Evolutionary conservation across 805 yeast genomes (phyloP).

Genomic region (Starmera quercuum): DNA sequence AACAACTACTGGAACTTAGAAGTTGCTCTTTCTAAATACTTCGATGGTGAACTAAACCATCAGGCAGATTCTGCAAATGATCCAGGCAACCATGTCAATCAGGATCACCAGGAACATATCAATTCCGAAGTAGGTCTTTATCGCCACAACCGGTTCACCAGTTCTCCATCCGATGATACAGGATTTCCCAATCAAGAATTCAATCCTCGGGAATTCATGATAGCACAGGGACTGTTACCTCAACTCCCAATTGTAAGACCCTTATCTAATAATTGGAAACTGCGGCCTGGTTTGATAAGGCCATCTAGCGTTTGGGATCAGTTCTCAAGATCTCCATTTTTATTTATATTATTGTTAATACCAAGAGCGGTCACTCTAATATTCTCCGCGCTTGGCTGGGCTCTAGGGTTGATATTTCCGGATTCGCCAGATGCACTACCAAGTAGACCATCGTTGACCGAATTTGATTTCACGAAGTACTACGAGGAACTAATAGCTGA

Average conservation of each 20-base stretch:
- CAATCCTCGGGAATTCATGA: not conserved
- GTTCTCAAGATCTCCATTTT: slow-evolving; percentile 26
- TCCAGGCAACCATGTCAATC: not conserved
- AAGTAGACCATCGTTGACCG: slow-evolving; percentile 14
- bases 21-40: slow-evolving; percentile 50
- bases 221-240: slow-evolving; percentile 7
- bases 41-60: slow-evolving; percentile 44
- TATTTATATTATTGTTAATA: slow-evolving; percentile 45
- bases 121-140: too few relatives aligned
- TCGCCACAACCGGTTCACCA: too few relatives aligned
- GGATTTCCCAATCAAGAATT: too few relatives aligned
- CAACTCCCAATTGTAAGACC: slow-evolving; percentile 25
- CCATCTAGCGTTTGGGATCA: slow-evolving; percentile 1
- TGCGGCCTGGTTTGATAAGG: slow-evolving; percentile 8
- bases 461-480: slow-evolving; percentile 8
- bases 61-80: slow-evolving; percentile 4
- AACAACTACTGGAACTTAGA: slow-evolving; percentile 57
- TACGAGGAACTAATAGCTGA: slow-evolving; percentile 12
- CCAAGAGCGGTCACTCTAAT: slow-evolving; percentile 43
- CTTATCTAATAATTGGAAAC: slow-evolving; percentile 21
- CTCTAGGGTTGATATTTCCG: slow-evolving; percentile 29
- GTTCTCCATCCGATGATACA: too few relatives aligned
- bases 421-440: slow-evolving; percentile 25
- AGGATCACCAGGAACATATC: too few relatives aligned
- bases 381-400: slow-evolving; percentile 28